Evolutionary conservation across 495 filamentous ascomycete species (phyloP), one percentile per base, ranked within the genome.

Genomic region (Penicillium cataractarum): DNA sequence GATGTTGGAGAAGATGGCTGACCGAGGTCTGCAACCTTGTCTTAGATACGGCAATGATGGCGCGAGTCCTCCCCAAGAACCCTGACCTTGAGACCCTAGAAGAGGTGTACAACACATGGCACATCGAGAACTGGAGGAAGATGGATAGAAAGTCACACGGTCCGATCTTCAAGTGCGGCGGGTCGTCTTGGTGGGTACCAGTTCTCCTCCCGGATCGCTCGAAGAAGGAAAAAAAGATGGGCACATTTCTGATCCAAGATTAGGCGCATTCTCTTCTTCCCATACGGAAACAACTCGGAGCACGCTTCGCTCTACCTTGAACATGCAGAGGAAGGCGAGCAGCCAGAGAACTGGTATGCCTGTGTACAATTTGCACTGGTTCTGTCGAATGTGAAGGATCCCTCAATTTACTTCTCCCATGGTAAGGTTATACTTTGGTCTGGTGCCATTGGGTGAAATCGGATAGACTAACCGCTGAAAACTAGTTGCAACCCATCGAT

Each of bases 331-430:
- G 86, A 84, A 15, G 85, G 82, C 13, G 84, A 88, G 54, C 80
- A 85, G 0, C 89, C 93, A 17, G 92, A 97, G 40, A 90, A 92
- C 67, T 98, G 92, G 92, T 93, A 93, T 71, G 93, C 92, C 61
- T 99, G 95, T 70, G 93, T 96, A 58, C 95, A 98, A 69, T 99
- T 99, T 74, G 89, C 87, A 22, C 78, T 99, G 60, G 94, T 97
- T 12, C 76, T 99, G 58, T 97, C 91, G 88, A 99, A 97, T 74
- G 87, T 89, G 40, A 92, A 92, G 65, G 92, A 97, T 63, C 93
- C 95, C 7, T 84, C 86, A 29, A 85, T 97, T 60, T 89, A 87
- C 70, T 77, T 83, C 39, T 83, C 86, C 52, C 93, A 91, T 64
- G 78, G 83, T 87, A 81, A 61, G 75, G 35, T 37, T 1, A 37